Base-by-base conservation (phyloP, 192 early-diverging fungal species). In the Coemansia sp. region DNA sequence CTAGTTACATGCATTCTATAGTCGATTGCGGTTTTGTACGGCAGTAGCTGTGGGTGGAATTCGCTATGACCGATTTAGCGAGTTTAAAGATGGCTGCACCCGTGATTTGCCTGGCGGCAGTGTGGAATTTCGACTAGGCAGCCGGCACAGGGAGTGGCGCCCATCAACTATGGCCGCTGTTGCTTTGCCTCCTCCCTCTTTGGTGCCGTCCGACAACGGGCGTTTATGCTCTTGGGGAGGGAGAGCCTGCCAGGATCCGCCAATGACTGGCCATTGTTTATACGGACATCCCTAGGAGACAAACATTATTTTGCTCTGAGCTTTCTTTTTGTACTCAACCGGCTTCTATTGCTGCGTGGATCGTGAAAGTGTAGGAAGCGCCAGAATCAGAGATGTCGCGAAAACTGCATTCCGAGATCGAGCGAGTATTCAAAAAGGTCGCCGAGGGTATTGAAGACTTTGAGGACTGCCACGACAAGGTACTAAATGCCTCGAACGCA, bases 361-460 rank as follows among this genome's bases (percentile, higher is more conserved):
- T 55, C 13, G 14, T 33, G 26, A 55, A 55, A 55, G 16, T 55
- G 26, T 55, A 55, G 51, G 51, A 28, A 55, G 26, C 14, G 51
- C 16, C 26, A 3, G 26, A 55, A 28, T 33, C 60, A 63, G 37
- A 21, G 37, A 81, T 81, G 74, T 73, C 70, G 66, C 78, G 69
- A 66, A 76, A 72, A 59, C 37, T 76, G 28, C 62, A 71, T 23
- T 63, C 91, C 66, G 97, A 99, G 78, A 99, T 99, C 73, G 97
- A 99, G 61, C 89, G 92, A 67, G 86, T 90, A 50, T 85, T 98
- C 36, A 99, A 99, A 73, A 93, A 94, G 70, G 96, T 99, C 37
- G 79, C 91, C 21, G 94, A 97, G 83, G 95, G 97, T 21, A 95
- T 98, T 38, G 95, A 96, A 69, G 86, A 90, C 9, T 97, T 99